These are phyloP conservation scores for Candida ascalaphidarum DNA, from an alignment of 805 yeast genomes.

Conservation along the genomic window DNA sequence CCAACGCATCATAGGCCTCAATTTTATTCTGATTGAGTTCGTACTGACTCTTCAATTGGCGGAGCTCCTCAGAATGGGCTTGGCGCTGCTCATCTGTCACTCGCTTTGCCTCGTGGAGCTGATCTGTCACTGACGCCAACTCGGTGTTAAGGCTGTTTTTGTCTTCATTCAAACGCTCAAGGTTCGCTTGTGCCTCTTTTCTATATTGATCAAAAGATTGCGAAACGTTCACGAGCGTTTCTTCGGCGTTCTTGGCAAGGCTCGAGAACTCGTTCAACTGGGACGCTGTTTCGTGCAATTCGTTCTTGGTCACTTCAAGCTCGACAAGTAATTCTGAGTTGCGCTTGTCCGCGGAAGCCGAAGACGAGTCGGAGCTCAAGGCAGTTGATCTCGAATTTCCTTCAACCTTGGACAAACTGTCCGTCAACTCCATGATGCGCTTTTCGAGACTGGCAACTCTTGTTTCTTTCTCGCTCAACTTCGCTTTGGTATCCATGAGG, in stretches of 20 bases:
- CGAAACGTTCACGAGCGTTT: constrained; percentile 48
- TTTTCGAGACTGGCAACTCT: constrained; percentile 28
- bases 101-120: constrained; percentile 5
- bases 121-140: constrained; percentile 10
- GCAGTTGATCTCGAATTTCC: too few species aligned
- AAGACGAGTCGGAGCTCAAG: too few species aligned
- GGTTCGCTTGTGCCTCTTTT: constrained; percentile 13
- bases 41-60: constrained; percentile 7
- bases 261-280: constrained; percentile 52
- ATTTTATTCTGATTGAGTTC: constrained; percentile 23
- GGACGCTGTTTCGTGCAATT: constrained; percentile 48
- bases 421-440: constrained; percentile 17
- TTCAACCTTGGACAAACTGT: too few species aligned
- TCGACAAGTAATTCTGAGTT: too few species aligned
- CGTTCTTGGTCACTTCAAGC: constrained; percentile 40
- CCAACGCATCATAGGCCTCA: constrained; percentile 22
- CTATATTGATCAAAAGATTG: constrained; percentile 40
- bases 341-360: too few species aligned
- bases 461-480: constrained; percentile 31
- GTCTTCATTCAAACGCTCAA: constrained; percentile 13
- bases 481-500: constrained; percentile 31
- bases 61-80: not conserved
- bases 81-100: constrained; percentile 6
- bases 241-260: constrained; percentile 62
- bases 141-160: constrained; percentile 10